Percentiles rank a stretch among this genome's conserved stretches.
Conservation (phyloP, 805 yeast genomes). For the Ogataea methanolica region DNA sequence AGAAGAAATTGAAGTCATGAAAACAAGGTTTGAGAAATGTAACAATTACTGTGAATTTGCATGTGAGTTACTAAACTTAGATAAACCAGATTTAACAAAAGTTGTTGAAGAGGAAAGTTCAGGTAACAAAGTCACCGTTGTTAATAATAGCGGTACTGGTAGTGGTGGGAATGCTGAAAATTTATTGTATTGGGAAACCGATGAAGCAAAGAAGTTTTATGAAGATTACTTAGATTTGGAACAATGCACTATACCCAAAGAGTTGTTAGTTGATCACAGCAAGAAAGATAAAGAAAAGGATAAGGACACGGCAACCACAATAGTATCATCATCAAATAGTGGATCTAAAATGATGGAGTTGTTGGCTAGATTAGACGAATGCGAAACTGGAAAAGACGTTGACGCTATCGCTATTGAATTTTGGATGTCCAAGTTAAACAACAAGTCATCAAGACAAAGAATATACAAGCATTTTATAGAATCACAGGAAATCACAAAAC, state of each 20-base stretch:
- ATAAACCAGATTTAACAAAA: constrained; percentile 32
- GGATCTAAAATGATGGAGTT: constrained; percentile 8
- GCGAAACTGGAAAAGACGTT: constrained; percentile 42
- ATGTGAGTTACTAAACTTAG: constrained; percentile 36
- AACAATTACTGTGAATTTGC: constrained; percentile 38
- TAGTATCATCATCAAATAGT: no score
- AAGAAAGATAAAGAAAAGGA: constrained; percentile 8
- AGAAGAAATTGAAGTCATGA: constrained; percentile 23
- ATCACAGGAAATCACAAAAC: constrained; percentile 39
- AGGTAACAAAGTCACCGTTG: constrained; percentile 25
- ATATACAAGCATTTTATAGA: constrained; percentile 52
- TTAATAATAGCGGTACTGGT: constrained; percentile 4
- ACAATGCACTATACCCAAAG: constrained; percentile 27
- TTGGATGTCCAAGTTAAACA: constrained; percentile 50
- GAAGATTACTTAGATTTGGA: constrained; percentile 44
- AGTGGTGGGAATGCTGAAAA: background rate
- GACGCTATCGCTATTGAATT: constrained; percentile 45
- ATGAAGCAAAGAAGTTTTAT: constrained; percentile 62
- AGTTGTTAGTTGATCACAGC: constrained; percentile 11
- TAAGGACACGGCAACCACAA: constrained; percentile 8
- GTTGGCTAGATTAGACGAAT: constrained; percentile 27
- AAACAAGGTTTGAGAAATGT: constrained; percentile 37
- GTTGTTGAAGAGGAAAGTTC: constrained; percentile 22
- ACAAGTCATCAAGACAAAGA: constrained; percentile 67
- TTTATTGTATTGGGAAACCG: constrained; percentile 53